Conservation (phyloP, 768 basidiomycete genomes). For the Scleroderma citrinum region DNA sequence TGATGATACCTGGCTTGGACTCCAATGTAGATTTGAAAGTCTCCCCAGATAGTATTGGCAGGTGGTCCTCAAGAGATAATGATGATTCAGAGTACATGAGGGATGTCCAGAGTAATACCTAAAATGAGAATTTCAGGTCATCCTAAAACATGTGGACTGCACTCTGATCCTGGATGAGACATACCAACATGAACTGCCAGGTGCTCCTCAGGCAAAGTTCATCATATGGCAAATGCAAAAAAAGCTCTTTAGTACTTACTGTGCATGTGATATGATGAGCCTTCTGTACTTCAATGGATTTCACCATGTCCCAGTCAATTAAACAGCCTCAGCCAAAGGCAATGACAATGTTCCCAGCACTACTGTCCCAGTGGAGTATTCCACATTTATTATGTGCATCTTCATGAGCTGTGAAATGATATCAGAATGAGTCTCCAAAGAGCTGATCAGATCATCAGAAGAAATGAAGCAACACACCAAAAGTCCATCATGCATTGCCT, state of each 20-base stretch:
- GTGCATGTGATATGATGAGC: constrained; percentile 1
- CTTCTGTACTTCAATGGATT: neutral
- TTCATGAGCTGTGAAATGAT: neutral
- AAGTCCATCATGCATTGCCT: constrained; percentile 5
- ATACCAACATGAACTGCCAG: constrained; percentile 28
- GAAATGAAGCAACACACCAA: constrained; percentile 1
- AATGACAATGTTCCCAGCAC: constrained; percentile 17
- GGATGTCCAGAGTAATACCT: neutral
- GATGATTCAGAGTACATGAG: neutral
- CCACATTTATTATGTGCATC: neutral
- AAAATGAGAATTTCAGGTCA: constrained; percentile 1
- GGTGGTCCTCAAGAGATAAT: neutral
- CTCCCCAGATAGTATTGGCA: neutral
- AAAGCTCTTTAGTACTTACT: constrained; percentile 2
- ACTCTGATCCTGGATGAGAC: constrained; percentile 10
- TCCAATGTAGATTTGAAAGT: neutral
- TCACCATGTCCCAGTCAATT: constrained; percentile 23
- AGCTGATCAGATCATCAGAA: neutral
- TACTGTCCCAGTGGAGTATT: constrained; percentile 22
- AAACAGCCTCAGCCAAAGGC: constrained; percentile 9
- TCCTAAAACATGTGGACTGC: constrained; percentile 2
- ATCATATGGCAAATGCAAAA: neutral
- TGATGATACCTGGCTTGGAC: neutral
- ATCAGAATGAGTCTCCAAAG: too few relatives aligned
- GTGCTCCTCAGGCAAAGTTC: constrained; percentile 29